A percentile compares a stretch with the other conserved stretches of the same genome.
phyloP scores from a whole-genome alignment of 2,329 filamentous ascomycete species.

The Emericellopsis cladophorae region DNA sequence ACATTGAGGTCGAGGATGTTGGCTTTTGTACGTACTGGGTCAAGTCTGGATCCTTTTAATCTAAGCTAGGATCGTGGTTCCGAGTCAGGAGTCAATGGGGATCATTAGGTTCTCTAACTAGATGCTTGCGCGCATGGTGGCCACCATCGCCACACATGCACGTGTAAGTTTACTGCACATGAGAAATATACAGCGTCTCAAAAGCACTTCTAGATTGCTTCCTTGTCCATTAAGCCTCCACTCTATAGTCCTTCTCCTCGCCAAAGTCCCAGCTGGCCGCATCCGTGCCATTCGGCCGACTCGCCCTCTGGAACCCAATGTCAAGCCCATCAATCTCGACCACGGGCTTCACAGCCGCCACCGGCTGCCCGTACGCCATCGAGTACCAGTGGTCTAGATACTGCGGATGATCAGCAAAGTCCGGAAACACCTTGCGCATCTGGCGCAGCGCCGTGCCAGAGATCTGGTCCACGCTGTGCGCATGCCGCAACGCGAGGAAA shows the following conservation, averaged over 20 bases:
- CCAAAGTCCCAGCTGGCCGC: conserved; percentile 42
- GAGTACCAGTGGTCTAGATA: conserved; percentile 37
- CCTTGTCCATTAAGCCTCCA: no score
- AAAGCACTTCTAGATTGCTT: no score
- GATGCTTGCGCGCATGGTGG: no score
- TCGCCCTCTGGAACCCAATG: conserved; percentile 28
- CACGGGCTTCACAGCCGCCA: conserved; percentile 28
- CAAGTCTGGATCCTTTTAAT: no score
- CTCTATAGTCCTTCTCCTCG: conserved; percentile 20
- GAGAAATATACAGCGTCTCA: no score
- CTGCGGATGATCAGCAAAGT: conserved; percentile 34
- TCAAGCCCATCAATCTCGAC: conserved; percentile 29
- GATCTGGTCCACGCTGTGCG: conserved; percentile 53
- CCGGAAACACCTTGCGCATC: conserved; percentile 38
- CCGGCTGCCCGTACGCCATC: conserved; percentile 23
- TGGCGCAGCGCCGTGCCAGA: conserved; percentile 43
- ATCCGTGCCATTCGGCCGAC: conserved; percentile 41
- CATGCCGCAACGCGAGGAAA: conserved; percentile 45
- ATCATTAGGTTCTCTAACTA: no score
- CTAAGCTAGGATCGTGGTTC: no score
- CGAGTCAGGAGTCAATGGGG: no score
- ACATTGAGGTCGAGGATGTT: no score
- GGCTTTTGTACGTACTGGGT: no score
- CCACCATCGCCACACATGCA: no score
- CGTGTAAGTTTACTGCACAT: no score